Evolutionary conservation across 2,329 filamentous ascomycete species (phyloP), one percentile per base, ranked within the genome.

Genomic region (Sporothrix pallida): DNA sequence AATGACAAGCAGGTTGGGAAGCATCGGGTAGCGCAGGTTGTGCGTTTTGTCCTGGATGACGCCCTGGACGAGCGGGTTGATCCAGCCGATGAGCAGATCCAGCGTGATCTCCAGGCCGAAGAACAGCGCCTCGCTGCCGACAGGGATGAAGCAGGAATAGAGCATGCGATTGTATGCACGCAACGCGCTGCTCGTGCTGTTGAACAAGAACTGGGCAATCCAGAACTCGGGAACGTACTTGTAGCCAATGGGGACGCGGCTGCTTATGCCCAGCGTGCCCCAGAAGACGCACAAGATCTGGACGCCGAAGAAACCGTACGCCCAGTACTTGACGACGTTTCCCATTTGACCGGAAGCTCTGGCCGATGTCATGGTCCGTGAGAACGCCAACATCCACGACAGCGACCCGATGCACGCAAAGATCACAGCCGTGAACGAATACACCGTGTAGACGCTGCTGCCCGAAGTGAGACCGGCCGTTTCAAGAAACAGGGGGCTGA

Each of bases 81-180:
- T 72, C 60, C 69, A 74, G 42, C 60, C 69, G 1, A 69, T 72
- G 26, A 62, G 60, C 7, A 74, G 62, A 42, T 74, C 73, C 20
- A 74, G 62, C 12, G 62, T 74, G 60, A 72, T 74, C 48, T 74
- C 73, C 1, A 72, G 42, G 37, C 73, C 60, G 56, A 74, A 74
- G 44, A n/a, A 72, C 50, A 72, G 48, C 2, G 60, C 73, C 37
- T 74, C 69, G 44, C 68, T 71, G 50, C 72, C 60, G 10, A 50
- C 52, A 2, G 68, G 72, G 7, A 71, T 68, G 67, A 74, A 67
- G 12, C 60, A 72, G 7, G 73, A 31, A 26, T 60, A 72, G 10
- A 72, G 62, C 69, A 54, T 69, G 17, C 73, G 69, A 50, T 71
- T 72, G 42, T 23, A 71, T 3, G 73, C 20, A 2, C 73, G 69